Conservation (phyloP, 164 flowering plant genomes). For the Cinnamomum chago region DNA sequence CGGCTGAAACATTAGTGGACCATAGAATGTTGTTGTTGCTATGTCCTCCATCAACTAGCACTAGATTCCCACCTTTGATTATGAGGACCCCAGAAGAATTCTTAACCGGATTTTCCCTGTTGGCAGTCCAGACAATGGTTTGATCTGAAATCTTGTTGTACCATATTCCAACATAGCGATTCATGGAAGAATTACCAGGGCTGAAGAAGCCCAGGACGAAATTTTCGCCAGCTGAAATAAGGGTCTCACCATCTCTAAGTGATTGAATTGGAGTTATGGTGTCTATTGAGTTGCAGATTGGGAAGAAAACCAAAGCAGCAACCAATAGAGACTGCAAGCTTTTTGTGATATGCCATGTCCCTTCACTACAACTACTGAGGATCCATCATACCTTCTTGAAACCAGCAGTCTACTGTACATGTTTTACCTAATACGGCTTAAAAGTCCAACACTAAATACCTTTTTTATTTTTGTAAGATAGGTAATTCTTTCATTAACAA, state of each 20-base stretch:
- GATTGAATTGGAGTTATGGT: constrained; percentile 9
- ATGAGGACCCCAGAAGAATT: constrained; percentile 27
- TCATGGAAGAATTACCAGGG: constrained; percentile 9
- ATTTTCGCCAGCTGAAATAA: constrained; percentile 1
- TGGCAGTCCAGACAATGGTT: constrained; percentile 55
- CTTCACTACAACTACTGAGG: too few relatives aligned
- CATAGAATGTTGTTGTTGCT: too few relatives aligned
- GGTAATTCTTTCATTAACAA: too few relatives aligned
- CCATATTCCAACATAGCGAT: constrained; percentile 21
- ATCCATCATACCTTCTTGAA: too few relatives aligned
- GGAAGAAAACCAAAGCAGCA: neutral
- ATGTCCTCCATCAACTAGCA: neutral
- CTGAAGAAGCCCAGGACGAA: constrained; percentile 22
- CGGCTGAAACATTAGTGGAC: neutral
- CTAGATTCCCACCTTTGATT: constrained; percentile 30
- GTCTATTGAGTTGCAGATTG: neutral
- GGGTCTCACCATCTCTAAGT: constrained; percentile 16
- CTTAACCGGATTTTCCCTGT: constrained; percentile 42
- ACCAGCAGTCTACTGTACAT: too few relatives aligned
- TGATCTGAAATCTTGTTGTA: constrained; percentile 16
- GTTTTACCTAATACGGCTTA: too few relatives aligned
- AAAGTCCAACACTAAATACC: too few relatives aligned
- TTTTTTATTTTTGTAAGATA: too few relatives aligned
- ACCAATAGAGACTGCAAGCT: too few relatives aligned
- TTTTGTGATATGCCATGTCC: too few relatives aligned